phyloP scores from a whole-genome alignment of 2,329 filamentous ascomycete genomes.

The Epicoccum sorghinum region DNA sequence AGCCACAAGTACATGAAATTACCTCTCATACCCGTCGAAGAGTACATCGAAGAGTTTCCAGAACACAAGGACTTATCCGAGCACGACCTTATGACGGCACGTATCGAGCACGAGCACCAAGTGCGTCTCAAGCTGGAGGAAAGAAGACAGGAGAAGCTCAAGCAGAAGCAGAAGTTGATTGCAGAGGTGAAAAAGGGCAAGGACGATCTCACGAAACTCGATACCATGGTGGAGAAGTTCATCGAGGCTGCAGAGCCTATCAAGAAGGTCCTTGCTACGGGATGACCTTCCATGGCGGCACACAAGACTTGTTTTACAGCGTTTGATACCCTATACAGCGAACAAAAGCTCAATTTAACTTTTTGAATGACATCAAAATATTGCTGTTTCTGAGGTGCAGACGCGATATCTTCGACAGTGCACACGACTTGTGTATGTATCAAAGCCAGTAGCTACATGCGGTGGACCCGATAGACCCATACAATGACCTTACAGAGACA shows the following conservation, averaged over 20 bases:
- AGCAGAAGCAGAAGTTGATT: slow-evolving; percentile 71
- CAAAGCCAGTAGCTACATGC: too few species aligned
- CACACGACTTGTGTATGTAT: too few species aligned
- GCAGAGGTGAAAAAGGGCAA: slow-evolving; percentile 89
- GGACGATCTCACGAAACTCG: slow-evolving; percentile 87
- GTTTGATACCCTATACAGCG: slow-evolving; percentile 21
- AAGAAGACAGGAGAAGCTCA: slow-evolving; percentile 68
- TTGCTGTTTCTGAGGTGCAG: too few species aligned
- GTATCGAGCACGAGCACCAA: slow-evolving; percentile 87
- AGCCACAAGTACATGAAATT: slow-evolving; percentile 89
- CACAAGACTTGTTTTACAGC: slow-evolving; percentile 2
- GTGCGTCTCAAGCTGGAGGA: slow-evolving; percentile 87
- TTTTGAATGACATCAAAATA: background rate
- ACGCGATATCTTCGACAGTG: too few species aligned
- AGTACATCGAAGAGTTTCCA: slow-evolving; percentile 78
- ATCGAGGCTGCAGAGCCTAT: slow-evolving; percentile 92
- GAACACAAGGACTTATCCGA: slow-evolving; percentile 75
- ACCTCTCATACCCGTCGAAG: slow-evolving; percentile 80
- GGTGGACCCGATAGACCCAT: too few species aligned
- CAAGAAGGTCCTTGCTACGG: slow-evolving; percentile 83
- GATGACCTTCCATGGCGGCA: slow-evolving; percentile 38
- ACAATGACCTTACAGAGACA: too few species aligned
- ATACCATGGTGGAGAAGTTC: slow-evolving; percentile 91
- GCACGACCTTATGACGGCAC: slow-evolving; percentile 82
- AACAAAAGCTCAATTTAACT: slow-evolving; percentile 7